Conservation (phyloP, 2,329 filamentous ascomycete genomes). For the Xylariales sp. region DNA sequence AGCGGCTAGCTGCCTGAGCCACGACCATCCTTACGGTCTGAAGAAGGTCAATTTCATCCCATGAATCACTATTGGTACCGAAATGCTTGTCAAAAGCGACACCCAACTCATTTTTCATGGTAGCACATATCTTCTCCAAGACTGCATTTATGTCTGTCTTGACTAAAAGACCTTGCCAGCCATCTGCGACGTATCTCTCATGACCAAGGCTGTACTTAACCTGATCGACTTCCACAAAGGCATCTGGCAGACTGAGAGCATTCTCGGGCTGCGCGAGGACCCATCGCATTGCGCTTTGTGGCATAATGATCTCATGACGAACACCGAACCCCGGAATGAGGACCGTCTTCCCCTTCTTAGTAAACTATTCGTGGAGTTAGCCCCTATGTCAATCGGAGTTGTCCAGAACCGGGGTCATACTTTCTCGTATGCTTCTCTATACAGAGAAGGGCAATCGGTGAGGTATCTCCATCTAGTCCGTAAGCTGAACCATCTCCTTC, state of each 20-base stretch:
- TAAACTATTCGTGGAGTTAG: constrained; percentile 26
- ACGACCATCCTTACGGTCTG: constrained; percentile 23
- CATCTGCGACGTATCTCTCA: constrained; percentile 17
- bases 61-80: constrained; percentile 27
- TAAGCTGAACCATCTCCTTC: constrained; percentile 13
- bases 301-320: constrained; percentile 38
- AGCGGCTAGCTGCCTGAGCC: constrained; percentile 19
- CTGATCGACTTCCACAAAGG: constrained; percentile 35
- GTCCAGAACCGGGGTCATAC: constrained; percentile 8
- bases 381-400: not conserved
- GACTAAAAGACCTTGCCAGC: constrained; percentile 24
- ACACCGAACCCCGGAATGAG: constrained; percentile 35
- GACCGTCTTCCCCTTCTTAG: constrained; percentile 36
- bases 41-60: constrained; percentile 29
- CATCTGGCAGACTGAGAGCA: constrained; percentile 27
- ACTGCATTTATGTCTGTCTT: constrained; percentile 31
- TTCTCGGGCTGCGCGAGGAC: constrained; percentile 33
- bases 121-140: constrained; percentile 28
- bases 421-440: constrained; percentile 18
- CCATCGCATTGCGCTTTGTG: constrained; percentile 34
- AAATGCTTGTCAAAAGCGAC: constrained; percentile 30
- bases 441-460: constrained; percentile 13
- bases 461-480: constrained; percentile 16
- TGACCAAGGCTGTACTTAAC: constrained; percentile 33
- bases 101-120: constrained; percentile 30